Conservation (phyloP, 2,329 filamentous ascomycete species). For the Fusarium robinianum region DNA sequence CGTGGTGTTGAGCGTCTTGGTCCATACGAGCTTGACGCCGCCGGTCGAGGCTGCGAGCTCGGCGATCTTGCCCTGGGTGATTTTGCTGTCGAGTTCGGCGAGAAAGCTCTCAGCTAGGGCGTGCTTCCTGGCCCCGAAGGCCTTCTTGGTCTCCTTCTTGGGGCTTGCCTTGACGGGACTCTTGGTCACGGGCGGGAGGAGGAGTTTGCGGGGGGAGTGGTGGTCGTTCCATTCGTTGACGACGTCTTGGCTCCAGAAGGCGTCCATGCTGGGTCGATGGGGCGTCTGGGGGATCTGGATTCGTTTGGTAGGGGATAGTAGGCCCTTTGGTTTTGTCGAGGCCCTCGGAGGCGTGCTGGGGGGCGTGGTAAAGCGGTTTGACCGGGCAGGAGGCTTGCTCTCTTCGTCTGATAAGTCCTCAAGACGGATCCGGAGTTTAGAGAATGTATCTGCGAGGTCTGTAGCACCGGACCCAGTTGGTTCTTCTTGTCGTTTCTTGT, state of each 20-base stretch:
- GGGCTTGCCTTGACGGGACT: constrained; percentile 38
- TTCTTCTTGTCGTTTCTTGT: constrained; percentile 2
- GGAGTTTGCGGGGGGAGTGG: constrained; percentile 56
- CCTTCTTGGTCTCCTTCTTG: constrained; percentile 54
- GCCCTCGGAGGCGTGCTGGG: constrained; percentile 28
- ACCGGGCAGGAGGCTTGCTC: constrained; percentile 4
- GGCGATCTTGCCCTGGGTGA: constrained; percentile 64
- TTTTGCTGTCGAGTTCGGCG: constrained; percentile 66
- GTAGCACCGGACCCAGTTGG: constrained; percentile 15
- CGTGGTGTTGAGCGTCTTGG: constrained; percentile 77
- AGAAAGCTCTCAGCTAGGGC: constrained; percentile 68
- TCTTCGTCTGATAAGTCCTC: constrained; percentile 34
- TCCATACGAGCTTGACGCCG: constrained; percentile 74
- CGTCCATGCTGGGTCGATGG: constrained; percentile 57
- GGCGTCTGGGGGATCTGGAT: constrained; percentile 56
- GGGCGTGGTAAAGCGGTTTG: constrained; percentile 27
- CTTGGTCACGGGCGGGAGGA: constrained; percentile 38
- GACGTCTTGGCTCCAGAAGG: constrained; percentile 63
- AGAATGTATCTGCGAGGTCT: constrained; percentile 33
- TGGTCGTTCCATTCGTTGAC: constrained; percentile 68
- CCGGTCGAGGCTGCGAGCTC: constrained; percentile 65
- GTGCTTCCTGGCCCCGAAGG: constrained; percentile 66
- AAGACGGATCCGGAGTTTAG: constrained; percentile 33
- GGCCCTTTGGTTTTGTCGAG: constrained; percentile 20
- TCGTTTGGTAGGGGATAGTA: constrained; percentile 41